These are phyloP conservation scores for Globisporangium nodosum DNA, from an alignment of 352 stramenopile genomes.

Conservation along the genomic window DNA sequence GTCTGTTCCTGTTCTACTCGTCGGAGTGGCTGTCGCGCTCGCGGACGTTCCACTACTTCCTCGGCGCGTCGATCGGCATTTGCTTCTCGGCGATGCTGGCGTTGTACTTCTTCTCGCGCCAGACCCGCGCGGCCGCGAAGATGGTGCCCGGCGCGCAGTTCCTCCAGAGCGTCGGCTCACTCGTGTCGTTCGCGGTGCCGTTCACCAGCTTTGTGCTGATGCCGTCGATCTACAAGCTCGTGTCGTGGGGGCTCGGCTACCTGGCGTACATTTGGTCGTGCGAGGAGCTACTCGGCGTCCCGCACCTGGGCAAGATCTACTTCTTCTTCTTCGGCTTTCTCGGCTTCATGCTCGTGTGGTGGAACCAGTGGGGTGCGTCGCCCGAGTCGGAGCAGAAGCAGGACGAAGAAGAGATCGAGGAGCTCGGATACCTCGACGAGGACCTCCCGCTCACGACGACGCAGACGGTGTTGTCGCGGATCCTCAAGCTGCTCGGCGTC, in stretches of 20 bases:
- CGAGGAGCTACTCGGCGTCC: conserved; percentile 67
- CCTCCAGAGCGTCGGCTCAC: conserved; percentile 56
- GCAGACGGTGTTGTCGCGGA: conserved; percentile 54
- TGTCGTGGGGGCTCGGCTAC: conserved; percentile 55
- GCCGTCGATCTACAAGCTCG: conserved; percentile 61
- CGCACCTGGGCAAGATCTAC: conserved; percentile 84
- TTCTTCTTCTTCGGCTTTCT: conserved; percentile 75
- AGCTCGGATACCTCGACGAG: conserved; percentile 63
- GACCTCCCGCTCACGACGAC: conserved; percentile 55
- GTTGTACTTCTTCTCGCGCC: conserved; percentile 75
- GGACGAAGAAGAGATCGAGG: conserved; percentile 58
- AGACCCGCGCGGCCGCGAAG: conserved; percentile 60
- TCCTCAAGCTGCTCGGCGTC: conserved; percentile 53
- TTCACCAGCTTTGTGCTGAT: conserved; percentile 76
- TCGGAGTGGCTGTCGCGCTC: conserved; percentile 59
- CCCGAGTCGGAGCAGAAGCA: conserved; percentile 40
- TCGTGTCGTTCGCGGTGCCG: conserved; percentile 67
- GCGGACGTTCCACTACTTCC: conserved; percentile 72
- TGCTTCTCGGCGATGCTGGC: conserved; percentile 74
- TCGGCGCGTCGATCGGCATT: conserved; percentile 61
- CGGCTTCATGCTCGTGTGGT: conserved; percentile 73
- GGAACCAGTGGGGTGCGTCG: conserved; percentile 78
- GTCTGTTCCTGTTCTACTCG: conserved; percentile 64
- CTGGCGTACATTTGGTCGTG: conserved; percentile 58
- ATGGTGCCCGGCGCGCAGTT: conserved; percentile 69